Percentiles rank a stretch among this genome's conserved stretches.
Conservation (phyloP, 257 asterid species). For the Ophiorrhiza pumila region DNA sequence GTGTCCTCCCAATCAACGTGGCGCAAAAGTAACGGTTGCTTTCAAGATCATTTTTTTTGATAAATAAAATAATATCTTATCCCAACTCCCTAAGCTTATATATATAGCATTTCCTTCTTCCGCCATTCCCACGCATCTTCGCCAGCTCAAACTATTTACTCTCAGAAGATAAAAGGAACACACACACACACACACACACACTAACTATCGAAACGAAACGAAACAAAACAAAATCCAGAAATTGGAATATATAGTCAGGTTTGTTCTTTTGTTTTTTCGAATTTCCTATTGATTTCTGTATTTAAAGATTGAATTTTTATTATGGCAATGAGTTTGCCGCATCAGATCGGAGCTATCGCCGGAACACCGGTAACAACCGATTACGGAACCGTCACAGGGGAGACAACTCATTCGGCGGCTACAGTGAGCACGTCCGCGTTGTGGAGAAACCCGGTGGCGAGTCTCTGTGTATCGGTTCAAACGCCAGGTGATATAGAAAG, state of each 20-base stretch:
- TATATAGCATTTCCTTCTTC: not conserved
- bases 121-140: slow-evolving; percentile 1
- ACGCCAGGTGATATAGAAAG: slow-evolving; percentile 47
- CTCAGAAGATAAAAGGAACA: not conserved
- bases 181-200: no score
- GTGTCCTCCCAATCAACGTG: slow-evolving; percentile 46
- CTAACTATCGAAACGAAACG: not conserved
- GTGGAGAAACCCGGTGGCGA: slow-evolving; percentile 53
- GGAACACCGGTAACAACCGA: slow-evolving; percentile 50
- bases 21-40: slow-evolving; percentile 22
- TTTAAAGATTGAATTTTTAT: slow-evolving; percentile 1
- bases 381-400: slow-evolving; percentile 32
- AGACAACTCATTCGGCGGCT: slow-evolving; percentile 36
- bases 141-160: not conserved
- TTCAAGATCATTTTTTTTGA: not conserved
- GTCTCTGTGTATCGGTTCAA: slow-evolving; percentile 49
- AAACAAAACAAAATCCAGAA: not conserved
- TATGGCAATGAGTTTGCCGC: slow-evolving; percentile 93
- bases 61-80: slow-evolving; percentile 25
- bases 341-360: slow-evolving; percentile 74
- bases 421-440: slow-evolving; percentile 48
- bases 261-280: not conserved
- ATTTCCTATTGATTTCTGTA: not conserved
- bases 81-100: slow-evolving; percentile 24
- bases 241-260: no score